Percentiles rank a stretch among this genome's conserved stretches.
phyloP scores from a whole-genome alignment of 1,139 yeast genomes.

The Neolecta irregularis region DNA sequence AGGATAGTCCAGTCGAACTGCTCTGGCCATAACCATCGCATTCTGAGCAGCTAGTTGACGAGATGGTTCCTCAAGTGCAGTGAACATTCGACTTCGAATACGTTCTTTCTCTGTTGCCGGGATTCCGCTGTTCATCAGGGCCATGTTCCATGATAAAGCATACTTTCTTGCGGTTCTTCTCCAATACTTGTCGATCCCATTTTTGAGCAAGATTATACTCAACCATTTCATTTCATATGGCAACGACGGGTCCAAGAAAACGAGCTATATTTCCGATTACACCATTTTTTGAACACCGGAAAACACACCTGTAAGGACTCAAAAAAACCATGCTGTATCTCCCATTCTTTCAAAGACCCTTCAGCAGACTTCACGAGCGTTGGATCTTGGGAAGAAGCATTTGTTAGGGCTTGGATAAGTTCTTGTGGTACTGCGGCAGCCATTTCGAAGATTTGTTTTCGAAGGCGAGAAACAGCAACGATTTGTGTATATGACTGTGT shows the following conservation, averaged over 20 bases:
- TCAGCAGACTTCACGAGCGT: neutral
- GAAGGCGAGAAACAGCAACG: no score
- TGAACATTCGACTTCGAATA: constrained; percentile 46
- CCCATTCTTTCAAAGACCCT: constrained; percentile 2
- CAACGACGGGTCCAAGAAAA: constrained; percentile 43
- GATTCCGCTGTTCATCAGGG: constrained; percentile 30
- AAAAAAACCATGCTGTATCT: constrained; percentile 1
- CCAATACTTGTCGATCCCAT: constrained; percentile 77
- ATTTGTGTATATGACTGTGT: no score
- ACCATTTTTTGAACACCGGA: neutral
- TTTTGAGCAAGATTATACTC: constrained; percentile 74
- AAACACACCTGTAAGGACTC: constrained; percentile 2
- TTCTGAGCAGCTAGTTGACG: constrained; percentile 57
- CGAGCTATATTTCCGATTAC: constrained; percentile 21
- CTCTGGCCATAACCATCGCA: constrained; percentile 65
- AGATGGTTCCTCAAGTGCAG: constrained; percentile 49
- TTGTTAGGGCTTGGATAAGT: constrained; percentile 3
- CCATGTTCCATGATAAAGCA: constrained; percentile 8
- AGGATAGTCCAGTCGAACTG: constrained; percentile 76
- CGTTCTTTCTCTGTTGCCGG: constrained; percentile 50
- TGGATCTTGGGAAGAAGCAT: neutral
- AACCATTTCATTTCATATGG: constrained; percentile 66
- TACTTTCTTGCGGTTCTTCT: constrained; percentile 39
- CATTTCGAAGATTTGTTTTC: constrained; percentile 1
- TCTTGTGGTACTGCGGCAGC: constrained; percentile 1